phyloP scores from a whole-genome alignment of 1,284 basidiomycete species.

The Sanghuangporus sanghuang region DNA sequence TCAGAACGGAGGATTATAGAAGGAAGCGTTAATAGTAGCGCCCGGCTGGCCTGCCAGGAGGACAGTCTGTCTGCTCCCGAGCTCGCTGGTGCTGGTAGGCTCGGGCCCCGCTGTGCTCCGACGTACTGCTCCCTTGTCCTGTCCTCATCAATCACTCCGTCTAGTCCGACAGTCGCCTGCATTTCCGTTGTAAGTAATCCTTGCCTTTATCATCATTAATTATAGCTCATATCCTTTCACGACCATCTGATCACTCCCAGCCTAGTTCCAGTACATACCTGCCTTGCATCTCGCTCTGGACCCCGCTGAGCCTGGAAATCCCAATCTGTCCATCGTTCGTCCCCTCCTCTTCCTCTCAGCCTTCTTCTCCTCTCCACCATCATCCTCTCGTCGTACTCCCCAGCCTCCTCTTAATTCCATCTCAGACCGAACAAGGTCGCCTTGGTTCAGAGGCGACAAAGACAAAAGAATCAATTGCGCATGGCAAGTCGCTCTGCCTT shows the following conservation, averaged over 20 bases:
- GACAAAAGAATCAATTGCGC: background rate
- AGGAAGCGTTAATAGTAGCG: background rate
- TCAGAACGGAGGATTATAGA: background rate
- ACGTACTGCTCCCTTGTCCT: background rate
- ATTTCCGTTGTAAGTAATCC: too few relatives aligned
- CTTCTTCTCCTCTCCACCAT: background rate
- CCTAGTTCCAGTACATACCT: background rate
- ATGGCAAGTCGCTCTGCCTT: slow-evolving; percentile 16
- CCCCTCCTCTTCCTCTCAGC: background rate
- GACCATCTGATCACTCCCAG: too few relatives aligned
- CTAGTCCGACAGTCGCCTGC: background rate
- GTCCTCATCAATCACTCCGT: background rate
- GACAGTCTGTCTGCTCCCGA: too few relatives aligned
- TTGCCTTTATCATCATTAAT: too few relatives aligned
- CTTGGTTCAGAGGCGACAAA: background rate
- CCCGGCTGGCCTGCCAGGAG: too few relatives aligned
- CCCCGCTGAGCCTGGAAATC: background rate
- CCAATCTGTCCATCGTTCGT: background rate
- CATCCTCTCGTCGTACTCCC: background rate
- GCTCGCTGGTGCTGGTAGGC: background rate
- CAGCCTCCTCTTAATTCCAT: background rate
- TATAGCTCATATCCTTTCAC: too few relatives aligned
- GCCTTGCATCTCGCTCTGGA: background rate
- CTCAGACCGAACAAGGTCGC: background rate
- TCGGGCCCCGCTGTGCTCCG: background rate